Percentiles rank a stretch among this genome's conserved stretches.
Evolutionary conservation across 805 yeast genomes (phyloP).

Genomic region (Metschnikowia aberdeeniae): DNA sequence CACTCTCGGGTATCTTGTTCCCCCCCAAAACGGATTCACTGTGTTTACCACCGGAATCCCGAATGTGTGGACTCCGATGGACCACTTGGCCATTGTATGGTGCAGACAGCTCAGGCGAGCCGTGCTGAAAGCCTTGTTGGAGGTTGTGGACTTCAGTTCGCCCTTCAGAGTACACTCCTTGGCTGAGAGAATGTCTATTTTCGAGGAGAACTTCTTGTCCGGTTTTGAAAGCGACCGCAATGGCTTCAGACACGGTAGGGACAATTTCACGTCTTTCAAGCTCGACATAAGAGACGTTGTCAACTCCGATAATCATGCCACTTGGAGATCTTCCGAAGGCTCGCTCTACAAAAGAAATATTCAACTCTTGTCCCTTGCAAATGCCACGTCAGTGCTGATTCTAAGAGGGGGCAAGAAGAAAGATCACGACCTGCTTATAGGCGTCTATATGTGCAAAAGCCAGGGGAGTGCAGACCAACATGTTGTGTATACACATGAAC

Average conservation of each 20-base stretch:
- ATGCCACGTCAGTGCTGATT: constrained; percentile 13
- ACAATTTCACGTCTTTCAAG: constrained; percentile 2
- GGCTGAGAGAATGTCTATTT: constrained; percentile 52
- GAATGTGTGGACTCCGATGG: constrained; percentile 88
- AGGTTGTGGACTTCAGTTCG: constrained; percentile 48
- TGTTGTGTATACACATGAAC: constrained; percentile 36
- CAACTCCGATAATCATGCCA: constrained; percentile 6
- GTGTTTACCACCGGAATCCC: constrained; percentile 85
- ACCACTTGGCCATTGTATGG: constrained; percentile 95
- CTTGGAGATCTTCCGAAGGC: constrained; percentile 9
- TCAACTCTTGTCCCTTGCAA: constrained; percentile 9
- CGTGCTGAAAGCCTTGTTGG: constrained; percentile 56
- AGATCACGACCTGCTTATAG: not conserved
- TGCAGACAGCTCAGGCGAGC: constrained; percentile 78
- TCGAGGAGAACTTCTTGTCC: constrained; percentile 44
- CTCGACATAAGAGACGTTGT: constrained; percentile 11
- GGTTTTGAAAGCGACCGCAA: constrained; percentile 52
- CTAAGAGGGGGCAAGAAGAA: constrained; percentile 5
- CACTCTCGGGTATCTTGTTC: constrained; percentile 64
- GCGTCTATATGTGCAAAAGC: constrained; percentile 14
- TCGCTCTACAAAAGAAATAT: not conserved
- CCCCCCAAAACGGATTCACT: constrained; percentile 73
- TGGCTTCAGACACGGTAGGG: constrained; percentile 5
- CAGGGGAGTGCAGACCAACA: constrained; percentile 7
- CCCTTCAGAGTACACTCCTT: constrained; percentile 51